These are phyloP conservation scores for Glycine tomentella DNA, from an alignment of 306 rosid genomes.

Conservation along the genomic window DNA sequence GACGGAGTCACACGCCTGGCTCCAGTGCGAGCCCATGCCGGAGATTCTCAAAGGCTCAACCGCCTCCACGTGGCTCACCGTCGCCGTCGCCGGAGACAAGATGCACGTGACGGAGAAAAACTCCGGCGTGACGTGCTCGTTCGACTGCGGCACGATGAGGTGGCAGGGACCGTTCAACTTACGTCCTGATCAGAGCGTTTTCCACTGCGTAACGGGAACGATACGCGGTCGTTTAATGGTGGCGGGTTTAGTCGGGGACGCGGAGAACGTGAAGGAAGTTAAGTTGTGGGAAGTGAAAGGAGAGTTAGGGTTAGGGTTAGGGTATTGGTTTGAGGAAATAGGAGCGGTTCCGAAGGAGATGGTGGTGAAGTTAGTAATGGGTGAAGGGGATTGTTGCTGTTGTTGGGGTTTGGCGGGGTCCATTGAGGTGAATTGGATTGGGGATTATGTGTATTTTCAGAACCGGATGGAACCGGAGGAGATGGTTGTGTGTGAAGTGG, in stretches of 20 bases:
- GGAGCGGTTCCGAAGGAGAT: conserved; percentile 62
- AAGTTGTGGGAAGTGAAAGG: conserved; percentile 62
- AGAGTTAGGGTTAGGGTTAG: conserved; percentile 43
- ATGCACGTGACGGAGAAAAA: conserved; percentile 57
- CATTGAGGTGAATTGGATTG: conserved; percentile 47
- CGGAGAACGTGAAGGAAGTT: conserved; percentile 53
- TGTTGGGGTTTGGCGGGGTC: conserved; percentile 40
- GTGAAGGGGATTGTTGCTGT: conserved; percentile 29
- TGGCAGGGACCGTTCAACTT: conserved; percentile 74
- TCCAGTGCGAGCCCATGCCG: conserved; percentile 60
- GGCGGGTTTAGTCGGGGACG: conserved; percentile 58
- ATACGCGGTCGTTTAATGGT: conserved; percentile 45
- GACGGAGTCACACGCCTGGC: conserved; percentile 46
- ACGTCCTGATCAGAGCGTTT: conserved; percentile 29
- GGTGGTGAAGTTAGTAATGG: conserved; percentile 52
- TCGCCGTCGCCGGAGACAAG: conserved; percentile 47
- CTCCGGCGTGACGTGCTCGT: conserved; percentile 56
- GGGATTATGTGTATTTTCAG: conserved; percentile 53
- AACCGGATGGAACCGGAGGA: conserved; percentile 52
- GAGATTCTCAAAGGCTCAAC: conserved; percentile 52
- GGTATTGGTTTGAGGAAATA: conserved; percentile 32
- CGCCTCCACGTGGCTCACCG: conserved; percentile 62
- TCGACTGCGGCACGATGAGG: conserved; percentile 50
- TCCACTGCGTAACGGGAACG: conserved; percentile 44
- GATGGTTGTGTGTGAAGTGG: conserved; percentile 59